Percentiles rank a stretch among this genome's conserved stretches.
phyloP scores from a whole-genome alignment of 306 rosid genomes.

The Mucuna pruriens region DNA sequence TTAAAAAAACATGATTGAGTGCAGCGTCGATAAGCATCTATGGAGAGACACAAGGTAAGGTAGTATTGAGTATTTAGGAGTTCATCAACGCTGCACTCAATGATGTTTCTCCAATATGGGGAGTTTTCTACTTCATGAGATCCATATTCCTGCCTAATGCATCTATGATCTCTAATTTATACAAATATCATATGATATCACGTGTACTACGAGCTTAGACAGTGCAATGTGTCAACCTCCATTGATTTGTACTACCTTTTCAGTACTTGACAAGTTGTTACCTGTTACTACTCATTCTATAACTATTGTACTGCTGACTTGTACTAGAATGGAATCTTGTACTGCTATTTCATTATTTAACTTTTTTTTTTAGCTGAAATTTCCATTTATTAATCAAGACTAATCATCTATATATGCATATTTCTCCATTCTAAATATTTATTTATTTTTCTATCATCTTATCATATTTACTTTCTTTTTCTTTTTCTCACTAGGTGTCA shows the following conservation, averaged over 20 bases:
- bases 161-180: neutral
- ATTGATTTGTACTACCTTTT: neutral
- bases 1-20: conserved; percentile 66
- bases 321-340: conserved; percentile 42
- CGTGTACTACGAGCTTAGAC: neutral
- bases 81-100: conserved; percentile 99
- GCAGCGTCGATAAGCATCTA: conserved; percentile 48
- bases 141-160: neutral
- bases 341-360: neutral
- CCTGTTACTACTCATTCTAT: neutral
- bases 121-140: neutral
- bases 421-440: no score
- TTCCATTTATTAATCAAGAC: no score
- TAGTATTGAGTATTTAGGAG: neutral
- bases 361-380: no score
- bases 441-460: no score
- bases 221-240: conserved; percentile 30
- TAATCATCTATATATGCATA: no score
- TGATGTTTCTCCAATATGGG: conserved; percentile 68
- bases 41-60: no score
- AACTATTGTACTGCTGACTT: conserved; percentile 35
- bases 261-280: neutral
- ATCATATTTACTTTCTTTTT: no score
- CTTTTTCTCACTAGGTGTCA: no score
- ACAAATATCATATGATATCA: neutral